Percentiles rank a stretch among this genome's conserved stretches.
Conservation (phyloP, 164 flowering plant species). For the Sedum album region DNA sequence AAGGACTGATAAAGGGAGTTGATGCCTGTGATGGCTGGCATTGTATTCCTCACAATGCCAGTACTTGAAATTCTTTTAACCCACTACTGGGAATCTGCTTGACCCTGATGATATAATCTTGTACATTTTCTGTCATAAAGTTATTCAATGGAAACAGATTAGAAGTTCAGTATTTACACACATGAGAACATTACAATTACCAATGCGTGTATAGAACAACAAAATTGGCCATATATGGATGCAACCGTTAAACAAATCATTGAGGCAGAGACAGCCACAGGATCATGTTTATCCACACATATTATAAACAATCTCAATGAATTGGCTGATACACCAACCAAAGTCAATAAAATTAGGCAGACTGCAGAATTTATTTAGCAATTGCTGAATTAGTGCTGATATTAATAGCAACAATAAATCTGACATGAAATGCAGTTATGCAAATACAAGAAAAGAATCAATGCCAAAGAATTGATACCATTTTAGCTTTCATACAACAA, state of each 20-base stretch:
- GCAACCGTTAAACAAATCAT: too few species aligned
- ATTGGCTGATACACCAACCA: neutral
- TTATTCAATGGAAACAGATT: neutral
- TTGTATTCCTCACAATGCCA: constrained; percentile 1
- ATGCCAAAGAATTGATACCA: constrained; percentile 2
- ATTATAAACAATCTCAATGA: neutral
- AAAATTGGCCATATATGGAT: too few species aligned
- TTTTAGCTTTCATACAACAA: neutral
- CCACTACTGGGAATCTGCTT: neutral
- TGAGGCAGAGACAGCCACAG: neutral
- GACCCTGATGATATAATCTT: neutral
- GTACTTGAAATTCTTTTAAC: neutral
- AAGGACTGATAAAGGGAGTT: neutral
- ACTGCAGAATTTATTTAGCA: neutral
- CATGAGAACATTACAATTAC: neutral
- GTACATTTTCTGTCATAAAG: neutral
- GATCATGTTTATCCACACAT: neutral
- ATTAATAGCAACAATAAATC: neutral
- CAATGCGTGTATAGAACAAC: neutral
- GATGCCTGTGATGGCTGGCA: neutral
- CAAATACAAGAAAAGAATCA: neutral
- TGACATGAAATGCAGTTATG: neutral
- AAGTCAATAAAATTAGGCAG: constrained; percentile 2
- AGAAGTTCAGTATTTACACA: too few species aligned
- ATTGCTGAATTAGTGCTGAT: neutral